These are phyloP conservation scores for Lycium barbarum DNA, from an alignment of 257 asterid species.

Conservation along the genomic window DNA sequence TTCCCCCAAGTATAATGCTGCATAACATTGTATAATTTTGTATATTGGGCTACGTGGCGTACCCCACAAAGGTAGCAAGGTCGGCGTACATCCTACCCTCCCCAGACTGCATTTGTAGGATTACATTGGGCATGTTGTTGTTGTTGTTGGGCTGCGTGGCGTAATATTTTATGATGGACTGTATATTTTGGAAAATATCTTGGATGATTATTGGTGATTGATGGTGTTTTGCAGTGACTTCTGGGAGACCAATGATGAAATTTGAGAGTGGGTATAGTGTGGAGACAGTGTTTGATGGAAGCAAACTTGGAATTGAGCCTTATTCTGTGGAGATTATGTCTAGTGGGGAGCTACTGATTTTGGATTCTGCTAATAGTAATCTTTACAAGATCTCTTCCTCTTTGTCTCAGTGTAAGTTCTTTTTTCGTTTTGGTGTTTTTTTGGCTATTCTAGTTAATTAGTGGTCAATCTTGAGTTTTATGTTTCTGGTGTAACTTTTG, in stretches of 20 bases:
- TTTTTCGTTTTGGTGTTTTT: background rate
- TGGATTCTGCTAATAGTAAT: conserved; percentile 87
- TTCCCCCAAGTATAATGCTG: too few relatives aligned
- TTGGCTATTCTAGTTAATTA: background rate
- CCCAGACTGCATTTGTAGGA: too few relatives aligned
- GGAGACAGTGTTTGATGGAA: conserved; percentile 95
- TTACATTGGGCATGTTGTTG: too few relatives aligned
- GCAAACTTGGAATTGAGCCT: conserved; percentile 97
- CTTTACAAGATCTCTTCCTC: conserved; percentile 85
- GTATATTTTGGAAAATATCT: background rate
- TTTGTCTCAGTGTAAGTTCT: conserved; percentile 73
- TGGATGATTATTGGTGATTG: background rate
- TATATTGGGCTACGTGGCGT: too few relatives aligned
- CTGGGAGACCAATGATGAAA: conserved; percentile 91
- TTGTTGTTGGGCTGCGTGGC: too few relatives aligned
- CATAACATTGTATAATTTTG: too few relatives aligned
- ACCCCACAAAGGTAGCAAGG: too few relatives aligned
- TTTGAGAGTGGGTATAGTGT: conserved; percentile 91
- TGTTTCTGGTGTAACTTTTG: background rate
- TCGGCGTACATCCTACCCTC: too few relatives aligned
- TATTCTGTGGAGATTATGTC: conserved; percentile 70
- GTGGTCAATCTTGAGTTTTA: background rate
- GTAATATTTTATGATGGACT: background rate
- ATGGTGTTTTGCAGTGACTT: conserved; percentile 54
- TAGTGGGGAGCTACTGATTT: conserved; percentile 84